Base-by-base conservation (phyloP, 2,329 filamentous ascomycete species). In the Trichoderma sp. region DNA sequence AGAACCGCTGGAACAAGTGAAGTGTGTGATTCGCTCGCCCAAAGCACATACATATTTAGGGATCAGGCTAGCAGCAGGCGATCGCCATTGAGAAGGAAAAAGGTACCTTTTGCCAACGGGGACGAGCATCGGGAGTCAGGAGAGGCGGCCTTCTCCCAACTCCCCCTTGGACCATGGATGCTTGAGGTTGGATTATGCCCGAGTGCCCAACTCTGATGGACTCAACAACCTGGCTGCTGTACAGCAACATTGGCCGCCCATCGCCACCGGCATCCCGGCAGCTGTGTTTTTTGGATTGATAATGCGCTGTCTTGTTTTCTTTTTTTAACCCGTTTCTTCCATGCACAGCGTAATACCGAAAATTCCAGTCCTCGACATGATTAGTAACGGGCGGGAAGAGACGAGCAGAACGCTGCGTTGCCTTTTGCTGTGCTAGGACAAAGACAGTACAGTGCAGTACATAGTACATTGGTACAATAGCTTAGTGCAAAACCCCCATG, bases 111-210 rank as follows among this genome's bases (percentile, higher is more conserved):
- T 22, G 37, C 9, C 22, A 34, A 32, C 35, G 35, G 58, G 29
- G 37, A n/a, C n/a, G n/a, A n/a, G n/a, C n/a, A n/a, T n/a, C 42
- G 61, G 35, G 57, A 52, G 35, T 65, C 61, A 65, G 61, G 61
- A 65, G 61, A 57, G 61, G 54, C 22, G 15, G 32, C 48, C 27
- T 32, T 34, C 48, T 32, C 35, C 35, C n/a, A 35, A 65, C 48
- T 27, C 27, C 61, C 27, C 61, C 50, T 45, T 48, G 37, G n/a
- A 27, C n/a, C 25, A 5, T 54, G 35, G 29, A 63, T 56, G 34
- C 25, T 32, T 59, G 27, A 61, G 39, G n/a, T n/a, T n/a, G n/a
- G n/a, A n/a, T n/a, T n/a, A n/a, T n/a, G n/a, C n/a, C 39, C 19
- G 39, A 19, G 39, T 45, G 42, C 42, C 42, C 42, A 48, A 48